Evolutionary conservation across 306 rosid species (phyloP).

Genomic region (Citrullus mucosospermus): DNA sequence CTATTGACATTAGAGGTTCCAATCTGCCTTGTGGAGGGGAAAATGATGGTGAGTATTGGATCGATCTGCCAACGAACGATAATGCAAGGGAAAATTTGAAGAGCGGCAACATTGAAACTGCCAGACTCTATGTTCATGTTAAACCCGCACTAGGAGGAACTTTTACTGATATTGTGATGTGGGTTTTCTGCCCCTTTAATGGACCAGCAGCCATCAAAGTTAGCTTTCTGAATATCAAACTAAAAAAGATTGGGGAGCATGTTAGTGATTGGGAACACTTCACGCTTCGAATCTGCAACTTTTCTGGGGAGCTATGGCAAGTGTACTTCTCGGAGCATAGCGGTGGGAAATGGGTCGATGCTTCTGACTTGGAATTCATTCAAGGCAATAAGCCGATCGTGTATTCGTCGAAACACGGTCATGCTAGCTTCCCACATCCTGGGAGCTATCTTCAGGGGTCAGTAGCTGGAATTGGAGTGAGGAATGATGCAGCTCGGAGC

Average conservation of each 20-base stretch:
- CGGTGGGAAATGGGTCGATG: conserved; percentile 74
- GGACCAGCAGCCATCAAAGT: conserved; percentile 54
- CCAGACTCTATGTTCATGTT: conserved; percentile 63
- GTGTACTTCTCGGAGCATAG: conserved; percentile 83
- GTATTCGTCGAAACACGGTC: conserved; percentile 83
- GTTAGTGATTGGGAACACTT: conserved; percentile 97
- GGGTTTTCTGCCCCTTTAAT: conserved; percentile 71
- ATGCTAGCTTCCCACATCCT: conserved; percentile 78
- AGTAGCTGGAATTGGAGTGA: conserved; percentile 62
- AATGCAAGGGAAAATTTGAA: conserved; percentile 26
- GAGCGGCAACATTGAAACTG: conserved; percentile 48
- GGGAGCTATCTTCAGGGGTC: conserved; percentile 83
- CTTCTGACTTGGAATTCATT: conserved; percentile 57
- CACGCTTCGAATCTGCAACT: conserved; percentile 85
- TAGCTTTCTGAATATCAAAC: conserved; percentile 39
- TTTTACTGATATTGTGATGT: conserved; percentile 66
- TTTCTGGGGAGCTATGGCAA: conserved; percentile 75
- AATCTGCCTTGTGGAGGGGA: conserved; percentile 54
- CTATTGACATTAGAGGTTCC: conserved; percentile 39
- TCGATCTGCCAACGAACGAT: conserved; percentile 50
- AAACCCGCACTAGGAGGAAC: conserved; percentile 75
- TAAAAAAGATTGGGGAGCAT: conserved; percentile 76
- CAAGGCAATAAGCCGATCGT: conserved; percentile 58
- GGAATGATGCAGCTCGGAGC: conserved; percentile 69
- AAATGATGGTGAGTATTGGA: conserved; percentile 56